Conservation (phyloP, 371 early-diverging fungal genomes). For the Apophysomyces trapeziformis region DNA sequence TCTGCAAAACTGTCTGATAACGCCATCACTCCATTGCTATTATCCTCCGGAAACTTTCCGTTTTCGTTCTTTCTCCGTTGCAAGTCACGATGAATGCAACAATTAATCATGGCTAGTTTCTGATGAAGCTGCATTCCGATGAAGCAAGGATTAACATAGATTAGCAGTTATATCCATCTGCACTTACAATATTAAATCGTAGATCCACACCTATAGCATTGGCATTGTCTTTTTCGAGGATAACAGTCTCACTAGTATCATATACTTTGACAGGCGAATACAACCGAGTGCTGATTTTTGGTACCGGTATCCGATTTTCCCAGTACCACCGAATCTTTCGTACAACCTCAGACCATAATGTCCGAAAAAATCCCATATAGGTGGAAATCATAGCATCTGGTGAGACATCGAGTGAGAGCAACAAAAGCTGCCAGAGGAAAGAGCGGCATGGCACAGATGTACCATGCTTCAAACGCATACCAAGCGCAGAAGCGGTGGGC, state of each 20-base stretch:
- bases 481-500: slow-evolving; percentile 40
- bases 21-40: neutral
- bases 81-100: slow-evolving; percentile 71
- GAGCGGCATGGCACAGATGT: slow-evolving; percentile 67
- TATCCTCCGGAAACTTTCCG: neutral
- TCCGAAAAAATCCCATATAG: slow-evolving; percentile 64
- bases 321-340: slow-evolving; percentile 67
- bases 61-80: neutral
- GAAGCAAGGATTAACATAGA: neutral
- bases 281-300: slow-evolving; percentile 50
- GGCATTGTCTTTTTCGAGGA: slow-evolving; percentile 6
- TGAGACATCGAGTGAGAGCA: slow-evolving; percentile 56
- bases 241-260: slow-evolving; percentile 20
- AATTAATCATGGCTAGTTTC: slow-evolving; percentile 92
- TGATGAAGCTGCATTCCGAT: slow-evolving; percentile 63
- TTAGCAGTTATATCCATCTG: neutral
- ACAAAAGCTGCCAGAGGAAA: slow-evolving; percentile 71
- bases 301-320: slow-evolving; percentile 64
- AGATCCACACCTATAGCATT: slow-evolving; percentile 68
- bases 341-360: slow-evolving; percentile 68
- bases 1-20: neutral
- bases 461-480: slow-evolving; percentile 56
- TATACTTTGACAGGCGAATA: slow-evolving; percentile 20
- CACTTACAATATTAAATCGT: slow-evolving; percentile 63
- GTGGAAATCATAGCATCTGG: slow-evolving; percentile 51